Evolutionary conservation across 768 basidiomycete species (phyloP).

Genomic region (Dioszegia aurantiaca): DNA sequence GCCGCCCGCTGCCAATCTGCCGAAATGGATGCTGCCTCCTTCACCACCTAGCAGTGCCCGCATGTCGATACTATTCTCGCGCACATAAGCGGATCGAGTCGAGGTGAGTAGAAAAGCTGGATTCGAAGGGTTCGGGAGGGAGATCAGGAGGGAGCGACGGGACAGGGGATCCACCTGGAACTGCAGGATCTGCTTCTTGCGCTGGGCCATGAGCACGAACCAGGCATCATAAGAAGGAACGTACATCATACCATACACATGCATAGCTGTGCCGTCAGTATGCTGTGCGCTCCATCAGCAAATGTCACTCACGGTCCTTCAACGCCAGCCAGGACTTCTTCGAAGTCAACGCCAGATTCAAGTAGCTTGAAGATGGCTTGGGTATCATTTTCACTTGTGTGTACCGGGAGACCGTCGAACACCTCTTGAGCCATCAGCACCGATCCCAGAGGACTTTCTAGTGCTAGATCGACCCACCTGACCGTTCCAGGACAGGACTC

Average conservation of each 20-base stretch:
- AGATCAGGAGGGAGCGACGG: conserved; percentile 43
- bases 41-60: conserved; percentile 36
- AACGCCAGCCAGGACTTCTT: conserved; percentile 27
- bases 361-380: conserved; percentile 25
- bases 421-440: conserved; percentile 26
- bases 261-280: conserved; percentile 35
- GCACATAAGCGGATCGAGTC: conserved; percentile 19
- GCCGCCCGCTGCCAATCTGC: not conserved
- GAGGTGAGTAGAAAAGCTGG: conserved; percentile 29
- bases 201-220: conserved; percentile 10
- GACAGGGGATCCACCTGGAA: conserved; percentile 48
- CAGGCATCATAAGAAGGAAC: not conserved
- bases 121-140: conserved; percentile 10
- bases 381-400: conserved; percentile 42
- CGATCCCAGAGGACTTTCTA: too few relatives aligned
- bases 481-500: conserved; percentile 49
- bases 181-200: conserved; percentile 20
- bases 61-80: conserved; percentile 27
- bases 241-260: conserved; percentile 43
- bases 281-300: not conserved
- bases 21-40: conserved; percentile 27
- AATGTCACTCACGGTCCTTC: conserved; percentile 48
- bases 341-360: conserved; percentile 26
- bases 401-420: conserved; percentile 40
- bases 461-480: too few relatives aligned